Evolutionary conservation across 495 filamentous ascomycete species (phyloP).

Genomic region (Pyrenula aspistea): DNA sequence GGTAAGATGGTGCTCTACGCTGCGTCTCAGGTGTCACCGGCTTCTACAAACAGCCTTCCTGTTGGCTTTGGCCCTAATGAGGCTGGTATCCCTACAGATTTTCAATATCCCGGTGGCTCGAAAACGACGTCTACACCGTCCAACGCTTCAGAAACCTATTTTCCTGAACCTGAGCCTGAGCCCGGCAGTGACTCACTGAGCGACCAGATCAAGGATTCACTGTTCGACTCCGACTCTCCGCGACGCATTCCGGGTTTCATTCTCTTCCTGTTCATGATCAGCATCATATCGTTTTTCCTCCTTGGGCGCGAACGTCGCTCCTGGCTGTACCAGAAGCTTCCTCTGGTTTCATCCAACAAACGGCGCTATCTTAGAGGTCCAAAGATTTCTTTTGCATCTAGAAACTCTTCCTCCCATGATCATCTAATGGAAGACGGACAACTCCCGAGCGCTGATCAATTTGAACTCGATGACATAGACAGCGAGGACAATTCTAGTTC

Average conservation of each 20-base stretch:
- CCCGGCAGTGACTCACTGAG: constrained; percentile 34
- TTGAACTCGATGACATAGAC: constrained; percentile 58
- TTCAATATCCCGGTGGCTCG: constrained; percentile 66
- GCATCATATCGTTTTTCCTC: constrained; percentile 53
- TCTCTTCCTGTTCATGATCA: constrained; percentile 61
- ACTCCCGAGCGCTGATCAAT: constrained; percentile 28
- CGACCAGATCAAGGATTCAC: constrained; percentile 61
- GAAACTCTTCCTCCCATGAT: constrained; percentile 59
- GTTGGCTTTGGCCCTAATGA: constrained; percentile 89
- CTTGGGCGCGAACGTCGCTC: constrained; percentile 61
- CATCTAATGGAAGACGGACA: constrained; percentile 70
- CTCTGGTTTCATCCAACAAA: constrained; percentile 32
- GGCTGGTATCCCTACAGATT: constrained; percentile 56
- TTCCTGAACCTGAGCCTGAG: constrained; percentile 29
- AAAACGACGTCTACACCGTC: constrained; percentile 4
- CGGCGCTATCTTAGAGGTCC: constrained; percentile 36
- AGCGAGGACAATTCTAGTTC: constrained; percentile 30
- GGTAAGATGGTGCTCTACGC: constrained; percentile 98
- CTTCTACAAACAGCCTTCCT: constrained; percentile 44
- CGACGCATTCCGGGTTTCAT: constrained; percentile 63
- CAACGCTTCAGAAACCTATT: constrained; percentile 15
- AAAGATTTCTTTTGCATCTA: constrained; percentile 39
- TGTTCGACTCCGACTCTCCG: constrained; percentile 47
- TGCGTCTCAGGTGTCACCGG: constrained; percentile 68
- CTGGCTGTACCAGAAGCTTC: constrained; percentile 48